Evolutionary conservation across 176 grass and related monocot genomes (phyloP).

Genomic region (Phyllostachys edulis): DNA sequence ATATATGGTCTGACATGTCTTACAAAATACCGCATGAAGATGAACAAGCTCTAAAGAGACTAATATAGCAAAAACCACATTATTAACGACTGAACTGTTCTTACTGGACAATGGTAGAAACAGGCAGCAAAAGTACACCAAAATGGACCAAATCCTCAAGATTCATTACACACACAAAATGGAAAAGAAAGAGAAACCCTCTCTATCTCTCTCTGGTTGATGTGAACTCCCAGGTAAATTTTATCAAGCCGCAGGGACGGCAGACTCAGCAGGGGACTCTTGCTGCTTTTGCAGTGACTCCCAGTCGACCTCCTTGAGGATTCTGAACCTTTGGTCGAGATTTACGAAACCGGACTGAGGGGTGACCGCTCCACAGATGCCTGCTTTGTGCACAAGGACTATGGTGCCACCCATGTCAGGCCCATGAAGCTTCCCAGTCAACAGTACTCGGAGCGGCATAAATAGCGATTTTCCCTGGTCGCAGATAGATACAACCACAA

Average conservation of each 20-base stretch:
- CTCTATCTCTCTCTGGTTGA: not conserved
- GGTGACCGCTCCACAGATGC: constrained; percentile 50
- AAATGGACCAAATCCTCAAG: constrained; percentile 8
- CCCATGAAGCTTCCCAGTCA: constrained; percentile 89
- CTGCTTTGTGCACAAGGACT: constrained; percentile 73
- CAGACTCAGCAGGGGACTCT: constrained; percentile 45
- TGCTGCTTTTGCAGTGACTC: constrained; percentile 50
- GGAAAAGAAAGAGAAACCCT: not conserved
- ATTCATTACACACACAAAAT: not conserved
- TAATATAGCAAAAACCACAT: not conserved
- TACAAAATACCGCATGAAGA: too few relatives aligned
- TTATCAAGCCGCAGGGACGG: constrained; percentile 38
- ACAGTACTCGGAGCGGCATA: constrained; percentile 79
- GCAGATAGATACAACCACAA: constrained; percentile 1
- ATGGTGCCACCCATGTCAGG: constrained; percentile 77
- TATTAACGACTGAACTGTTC: constrained; percentile 8
- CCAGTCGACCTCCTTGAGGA: constrained; percentile 77
- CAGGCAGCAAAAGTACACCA: not conserved
- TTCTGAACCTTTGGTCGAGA: constrained; percentile 75
- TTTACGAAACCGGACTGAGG: constrained; percentile 56
- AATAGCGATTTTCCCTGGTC: constrained; percentile 77
- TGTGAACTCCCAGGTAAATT: not conserved
- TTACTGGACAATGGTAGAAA: not conserved
- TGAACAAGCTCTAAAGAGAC: too few relatives aligned
- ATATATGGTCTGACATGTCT: too few relatives aligned